Conservation (phyloP, 148 eudicot genomes). For the Rhododendron kiyosumense region DNA sequence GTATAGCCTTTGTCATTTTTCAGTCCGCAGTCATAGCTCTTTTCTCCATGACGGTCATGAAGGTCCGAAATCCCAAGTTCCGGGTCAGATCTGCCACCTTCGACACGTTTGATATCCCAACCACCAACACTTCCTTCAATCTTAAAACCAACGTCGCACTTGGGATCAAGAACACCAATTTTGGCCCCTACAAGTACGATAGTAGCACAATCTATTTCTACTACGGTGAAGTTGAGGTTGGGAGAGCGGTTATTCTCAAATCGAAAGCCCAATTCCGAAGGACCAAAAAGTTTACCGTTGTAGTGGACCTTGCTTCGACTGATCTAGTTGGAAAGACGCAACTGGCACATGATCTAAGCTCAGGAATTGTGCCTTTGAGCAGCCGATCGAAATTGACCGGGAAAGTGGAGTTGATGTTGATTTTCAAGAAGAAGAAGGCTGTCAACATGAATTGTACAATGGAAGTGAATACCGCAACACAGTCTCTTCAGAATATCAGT, state of each 20-base stretch:
- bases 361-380: background rate
- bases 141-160: background rate
- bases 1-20: background rate
- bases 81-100: conserved; percentile 6
- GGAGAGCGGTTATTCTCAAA: background rate
- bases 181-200: conserved; percentile 7
- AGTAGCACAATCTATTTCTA: conserved; percentile 5
- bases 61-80: conserved; percentile 16
- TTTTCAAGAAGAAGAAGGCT: background rate
- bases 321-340: background rate
- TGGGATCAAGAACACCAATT: conserved; percentile 18
- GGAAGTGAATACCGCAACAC: too few species aligned
- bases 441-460: background rate
- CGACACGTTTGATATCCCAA: background rate
- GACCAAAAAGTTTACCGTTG: conserved; percentile 9
- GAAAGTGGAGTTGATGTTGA: conserved; percentile 1
- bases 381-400: background rate
- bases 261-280: background rate
- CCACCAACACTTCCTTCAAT: background rate
- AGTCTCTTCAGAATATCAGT: too few species aligned
- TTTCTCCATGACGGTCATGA: conserved; percentile 13
- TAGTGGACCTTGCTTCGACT: background rate
- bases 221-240: background rate
- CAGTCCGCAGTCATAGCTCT: conserved; percentile 2
- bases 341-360: background rate